Conservation (phyloP, 805 yeast genomes). For the Lipomyces yamadae region DNA sequence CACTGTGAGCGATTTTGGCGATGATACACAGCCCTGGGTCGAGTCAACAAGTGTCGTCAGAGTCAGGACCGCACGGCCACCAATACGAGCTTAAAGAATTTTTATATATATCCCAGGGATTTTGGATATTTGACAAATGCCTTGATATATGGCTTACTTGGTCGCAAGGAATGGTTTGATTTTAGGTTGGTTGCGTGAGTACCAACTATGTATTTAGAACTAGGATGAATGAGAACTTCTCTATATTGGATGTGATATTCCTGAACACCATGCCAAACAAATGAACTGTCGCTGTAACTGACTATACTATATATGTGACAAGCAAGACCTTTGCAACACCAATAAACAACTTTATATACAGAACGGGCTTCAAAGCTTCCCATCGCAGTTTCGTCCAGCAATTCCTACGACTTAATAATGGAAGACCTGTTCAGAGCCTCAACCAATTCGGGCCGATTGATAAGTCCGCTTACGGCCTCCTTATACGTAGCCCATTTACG, state of each 20-base stretch:
- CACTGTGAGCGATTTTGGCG: constrained; percentile 25
- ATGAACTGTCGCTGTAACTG: neutral
- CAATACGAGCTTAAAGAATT: neutral
- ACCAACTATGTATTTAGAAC: neutral
- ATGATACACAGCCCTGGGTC: neutral
- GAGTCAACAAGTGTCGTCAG: neutral
- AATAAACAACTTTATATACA: neutral
- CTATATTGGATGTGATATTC: neutral
- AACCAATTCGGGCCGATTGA: constrained; percentile 65
- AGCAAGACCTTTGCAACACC: neutral
- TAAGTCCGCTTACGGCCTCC: constrained; percentile 67
- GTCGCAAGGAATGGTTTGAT: neutral
- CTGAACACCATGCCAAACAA: neutral
- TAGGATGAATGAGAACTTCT: neutral
- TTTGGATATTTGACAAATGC: neutral
- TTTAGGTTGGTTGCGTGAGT: neutral
- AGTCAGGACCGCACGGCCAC: neutral
- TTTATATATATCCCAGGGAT: neutral
- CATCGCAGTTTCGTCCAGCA: neutral
- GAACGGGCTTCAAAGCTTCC: neutral
- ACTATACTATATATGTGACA: neutral
- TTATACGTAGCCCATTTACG: constrained; percentile 72
- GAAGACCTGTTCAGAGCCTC: constrained; percentile 64
- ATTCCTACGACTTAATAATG: constrained; percentile 8
- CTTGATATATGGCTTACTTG: neutral